These are phyloP conservation scores for Chrysanthemum lavandulifolium DNA, from an alignment of 129 eudicot species.

Conservation along the genomic window DNA sequence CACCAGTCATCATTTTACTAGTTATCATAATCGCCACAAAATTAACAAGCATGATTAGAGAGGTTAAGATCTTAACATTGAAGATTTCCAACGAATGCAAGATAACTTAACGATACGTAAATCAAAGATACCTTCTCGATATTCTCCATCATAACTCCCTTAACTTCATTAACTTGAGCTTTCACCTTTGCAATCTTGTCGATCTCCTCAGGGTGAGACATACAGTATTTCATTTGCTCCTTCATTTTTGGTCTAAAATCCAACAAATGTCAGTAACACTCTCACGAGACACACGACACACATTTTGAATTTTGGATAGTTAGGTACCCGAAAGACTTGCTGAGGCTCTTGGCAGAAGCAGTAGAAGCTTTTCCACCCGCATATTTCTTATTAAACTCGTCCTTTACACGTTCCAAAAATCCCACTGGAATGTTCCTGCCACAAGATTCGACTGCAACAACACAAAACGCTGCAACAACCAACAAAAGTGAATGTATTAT, in stretches of 20 bases:
- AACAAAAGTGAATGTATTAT: conserved; percentile 2
- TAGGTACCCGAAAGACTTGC: conserved; percentile 62
- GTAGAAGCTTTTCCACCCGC: conserved; percentile 67
- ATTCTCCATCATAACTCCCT: conserved; percentile 85
- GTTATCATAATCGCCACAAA: not conserved
- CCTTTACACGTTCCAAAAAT: conserved; percentile 61
- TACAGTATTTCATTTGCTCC: conserved; percentile 76
- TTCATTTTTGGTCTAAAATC: conserved; percentile 63
- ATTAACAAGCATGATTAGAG: not conserved
- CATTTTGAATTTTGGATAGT: not conserved
- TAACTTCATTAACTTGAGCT: conserved; percentile 78
- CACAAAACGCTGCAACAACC: conserved; percentile 54
- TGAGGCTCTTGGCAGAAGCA: conserved; percentile 53
- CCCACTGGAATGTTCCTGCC: conserved; percentile 60
- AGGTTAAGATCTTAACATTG: not conserved
- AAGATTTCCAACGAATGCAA: too few relatives aligned
- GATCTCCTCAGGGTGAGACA: conserved; percentile 71
- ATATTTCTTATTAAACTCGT: conserved; percentile 56
- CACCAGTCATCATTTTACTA: conserved; percentile 11
- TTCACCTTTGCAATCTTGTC: conserved; percentile 76
- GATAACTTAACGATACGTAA: too few relatives aligned
- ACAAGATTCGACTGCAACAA: conserved; percentile 65
- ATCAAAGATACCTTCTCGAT: conserved; percentile 81
- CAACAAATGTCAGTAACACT: conserved; percentile 15
- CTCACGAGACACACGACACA: not conserved